Percentiles rank a stretch among this genome's conserved stretches.
phyloP scores from a whole-genome alignment of 352 stramenopile genomes.

The Phytopythium litorale region DNA sequence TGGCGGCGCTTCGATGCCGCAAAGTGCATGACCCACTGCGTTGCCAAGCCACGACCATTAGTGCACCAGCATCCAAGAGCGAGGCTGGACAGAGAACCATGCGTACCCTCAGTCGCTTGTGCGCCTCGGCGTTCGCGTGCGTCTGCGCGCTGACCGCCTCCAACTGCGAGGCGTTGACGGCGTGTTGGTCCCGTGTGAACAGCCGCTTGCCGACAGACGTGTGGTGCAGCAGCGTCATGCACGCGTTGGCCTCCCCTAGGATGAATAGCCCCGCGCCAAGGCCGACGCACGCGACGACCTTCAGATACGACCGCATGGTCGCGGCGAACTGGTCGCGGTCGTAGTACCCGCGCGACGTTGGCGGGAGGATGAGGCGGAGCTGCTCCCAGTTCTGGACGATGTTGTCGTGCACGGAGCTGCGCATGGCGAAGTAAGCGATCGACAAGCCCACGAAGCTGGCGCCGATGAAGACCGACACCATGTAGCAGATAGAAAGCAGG shows the following conservation, averaged over 20 bases:
- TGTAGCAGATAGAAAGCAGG: slow-evolving; percentile 62
- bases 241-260: slow-evolving; percentile 41
- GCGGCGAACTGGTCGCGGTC: slow-evolving; percentile 58
- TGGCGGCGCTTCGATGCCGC: slow-evolving; percentile 58
- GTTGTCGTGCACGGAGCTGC: slow-evolving; percentile 42
- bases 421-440: slow-evolving; percentile 54
- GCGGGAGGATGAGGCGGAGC: slow-evolving; percentile 59
- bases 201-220: slow-evolving; percentile 51
- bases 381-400: slow-evolving; percentile 53
- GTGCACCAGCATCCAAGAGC: background rate
- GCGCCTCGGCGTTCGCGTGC: background rate
- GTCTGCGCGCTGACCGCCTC: background rate
- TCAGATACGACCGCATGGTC: slow-evolving; percentile 53
- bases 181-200: slow-evolving; percentile 47
- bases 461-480: slow-evolving; percentile 53
- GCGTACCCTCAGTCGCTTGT: slow-evolving; percentile 5
- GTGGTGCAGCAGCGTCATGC: slow-evolving; percentile 52
- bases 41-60: background rate
- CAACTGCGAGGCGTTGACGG: slow-evolving; percentile 25
- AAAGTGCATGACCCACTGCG: slow-evolving; percentile 56
- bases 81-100: no score
- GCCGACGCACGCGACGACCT: slow-evolving; percentile 49
- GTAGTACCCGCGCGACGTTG: slow-evolving; percentile 64
- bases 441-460: slow-evolving; percentile 43
- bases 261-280: slow-evolving; percentile 59